These are phyloP conservation scores for Hanseniaspora mollemarum DNA, from an alignment of 805 yeast species.

Conservation along the genomic window DNA sequence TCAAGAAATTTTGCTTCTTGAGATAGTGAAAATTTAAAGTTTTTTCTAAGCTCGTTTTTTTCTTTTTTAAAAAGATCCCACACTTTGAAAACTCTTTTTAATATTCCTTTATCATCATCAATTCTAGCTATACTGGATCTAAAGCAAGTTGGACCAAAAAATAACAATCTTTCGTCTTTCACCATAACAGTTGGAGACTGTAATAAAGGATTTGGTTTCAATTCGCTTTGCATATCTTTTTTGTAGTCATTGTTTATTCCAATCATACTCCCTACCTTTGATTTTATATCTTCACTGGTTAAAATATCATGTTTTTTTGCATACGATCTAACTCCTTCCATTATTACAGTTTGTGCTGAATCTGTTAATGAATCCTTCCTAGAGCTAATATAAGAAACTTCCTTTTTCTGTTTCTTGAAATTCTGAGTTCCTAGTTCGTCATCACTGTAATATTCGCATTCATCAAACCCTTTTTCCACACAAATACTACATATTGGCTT, in stretches of 20 bases:
- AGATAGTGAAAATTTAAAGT: conserved; percentile 18
- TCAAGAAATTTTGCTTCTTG: conserved; percentile 21
- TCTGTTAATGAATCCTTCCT: background rate
- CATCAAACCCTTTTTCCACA: conserved; percentile 18
- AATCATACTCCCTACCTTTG: background rate
- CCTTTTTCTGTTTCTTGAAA: background rate
- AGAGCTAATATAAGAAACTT: background rate
- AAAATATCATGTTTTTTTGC: too few relatives aligned
- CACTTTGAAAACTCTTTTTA: conserved; percentile 20
- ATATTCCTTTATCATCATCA: conserved; percentile 17
- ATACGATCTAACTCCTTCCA: too few relatives aligned
- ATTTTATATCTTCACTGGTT: background rate
- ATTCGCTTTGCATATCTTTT: background rate
- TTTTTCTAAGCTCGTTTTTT: conserved; percentile 22
- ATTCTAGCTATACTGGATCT: conserved; percentile 19
- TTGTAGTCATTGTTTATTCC: background rate
- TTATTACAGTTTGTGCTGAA: too few relatives aligned
- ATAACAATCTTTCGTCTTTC: conserved; percentile 21
- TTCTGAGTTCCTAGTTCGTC: background rate
- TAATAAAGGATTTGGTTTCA: conserved; percentile 15
- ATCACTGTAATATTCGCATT: conserved; percentile 20
- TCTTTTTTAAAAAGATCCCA: conserved; percentile 25
- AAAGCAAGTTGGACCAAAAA: conserved; percentile 28
- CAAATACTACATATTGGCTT: conserved; percentile 26
- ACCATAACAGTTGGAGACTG: conserved; percentile 17